Conservation (phyloP, 257 asterid genomes). For the Solanum medicagineum region DNA sequence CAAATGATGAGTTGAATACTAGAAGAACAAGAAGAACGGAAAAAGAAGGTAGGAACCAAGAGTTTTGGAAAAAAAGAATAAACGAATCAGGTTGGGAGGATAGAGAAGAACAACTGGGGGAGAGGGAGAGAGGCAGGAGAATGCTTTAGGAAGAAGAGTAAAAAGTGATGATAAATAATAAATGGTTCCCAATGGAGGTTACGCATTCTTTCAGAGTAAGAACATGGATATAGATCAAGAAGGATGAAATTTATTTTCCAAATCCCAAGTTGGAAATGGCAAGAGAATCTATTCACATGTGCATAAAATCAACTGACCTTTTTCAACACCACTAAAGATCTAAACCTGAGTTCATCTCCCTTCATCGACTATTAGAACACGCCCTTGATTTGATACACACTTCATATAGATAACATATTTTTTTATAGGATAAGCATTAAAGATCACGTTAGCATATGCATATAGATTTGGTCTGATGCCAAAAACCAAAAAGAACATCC, state of each 20-base stretch:
- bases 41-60: background rate
- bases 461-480: background rate
- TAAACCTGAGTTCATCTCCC: background rate
- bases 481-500: background rate
- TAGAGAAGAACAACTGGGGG: background rate
- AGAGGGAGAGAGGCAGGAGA: background rate
- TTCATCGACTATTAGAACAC: background rate
- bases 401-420: background rate
- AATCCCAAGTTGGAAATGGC: background rate
- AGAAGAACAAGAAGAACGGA: background rate
- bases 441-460: background rate
- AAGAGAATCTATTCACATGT: background rate
- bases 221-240: background rate
- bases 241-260: background rate
- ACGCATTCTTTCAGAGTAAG: background rate
- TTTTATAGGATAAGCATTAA: background rate
- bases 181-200: background rate
- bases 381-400: background rate
- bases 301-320: background rate
- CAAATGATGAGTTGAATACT: background rate
- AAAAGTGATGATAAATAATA: background rate
- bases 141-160: background rate
- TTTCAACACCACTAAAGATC: background rate
- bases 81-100: background rate
- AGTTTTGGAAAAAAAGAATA: background rate